A percentile compares a stretch with the other conserved stretches of the same genome.
Evolutionary conservation across 768 basidiomycete genomes (phyloP).

Genomic region (Macrolepiota fuliginosa): DNA sequence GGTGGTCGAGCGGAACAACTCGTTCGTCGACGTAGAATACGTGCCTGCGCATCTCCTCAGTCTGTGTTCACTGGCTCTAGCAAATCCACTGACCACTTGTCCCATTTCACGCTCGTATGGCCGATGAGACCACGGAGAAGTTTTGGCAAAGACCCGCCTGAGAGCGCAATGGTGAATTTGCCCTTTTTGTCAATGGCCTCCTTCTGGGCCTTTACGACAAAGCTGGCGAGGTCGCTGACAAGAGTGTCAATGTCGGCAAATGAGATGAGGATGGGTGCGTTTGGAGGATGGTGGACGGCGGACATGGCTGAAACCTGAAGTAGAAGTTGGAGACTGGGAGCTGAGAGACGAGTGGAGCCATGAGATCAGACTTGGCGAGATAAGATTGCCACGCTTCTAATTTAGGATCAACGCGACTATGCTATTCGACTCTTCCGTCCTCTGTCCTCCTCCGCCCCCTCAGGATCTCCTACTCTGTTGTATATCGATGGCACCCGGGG

Average conservation of each 20-base stretch:
- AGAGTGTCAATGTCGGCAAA: constrained; percentile 61
- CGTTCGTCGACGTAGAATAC: constrained; percentile 98
- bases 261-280: constrained; percentile 67
- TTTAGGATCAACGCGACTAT: background rate
- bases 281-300: constrained; percentile 52
- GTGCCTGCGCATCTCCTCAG: constrained; percentile 60
- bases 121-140: constrained; percentile 71
- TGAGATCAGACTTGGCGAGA: constrained; percentile 8
- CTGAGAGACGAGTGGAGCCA: constrained; percentile 5
- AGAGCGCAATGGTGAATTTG: constrained; percentile 89
- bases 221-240: constrained; percentile 67
- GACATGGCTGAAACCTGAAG: constrained; percentile 34
- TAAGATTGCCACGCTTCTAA: constrained; percentile 14
- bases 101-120: constrained; percentile 76
- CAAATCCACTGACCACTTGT: constrained; percentile 73
- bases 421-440: constrained; percentile 6
- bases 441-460: background rate
- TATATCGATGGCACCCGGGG: constrained; percentile 19
- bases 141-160: constrained; percentile 88
- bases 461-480: background rate
- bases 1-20: constrained; percentile 87
- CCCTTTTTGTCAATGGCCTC: constrained; percentile 88
- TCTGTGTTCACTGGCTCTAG: background rate
- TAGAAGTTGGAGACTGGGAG: no score
- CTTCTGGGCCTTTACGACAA: constrained; percentile 83